Evolutionary conservation across 192 early-diverging fungal genomes (phyloP), one percentile per base, ranked within the genome.

Genomic region (Hyaloraphidium curvatum): DNA sequence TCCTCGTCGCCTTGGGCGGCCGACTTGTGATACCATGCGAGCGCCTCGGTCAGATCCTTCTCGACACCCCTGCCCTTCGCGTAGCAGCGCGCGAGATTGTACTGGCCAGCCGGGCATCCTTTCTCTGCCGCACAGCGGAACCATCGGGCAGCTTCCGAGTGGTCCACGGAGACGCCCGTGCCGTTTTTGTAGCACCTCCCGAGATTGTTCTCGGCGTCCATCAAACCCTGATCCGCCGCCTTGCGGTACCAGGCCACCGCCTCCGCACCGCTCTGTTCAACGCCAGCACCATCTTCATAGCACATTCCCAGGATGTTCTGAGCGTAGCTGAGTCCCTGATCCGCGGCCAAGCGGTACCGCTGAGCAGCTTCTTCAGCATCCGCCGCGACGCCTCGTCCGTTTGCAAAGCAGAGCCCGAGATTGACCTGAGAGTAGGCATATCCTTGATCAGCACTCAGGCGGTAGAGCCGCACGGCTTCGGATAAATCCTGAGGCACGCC

Each of bases 171-270:
- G 2, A 65, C 57, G 11, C 74, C 74, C 54, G 69, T 66, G 9
- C 71, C 74, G 43, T 74, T 67, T 53, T 76, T 68, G 56, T 62
- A 66, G 58, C 71, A 73, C 26, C 74, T 62, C 28, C 57, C 74
- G 13, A 72, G 57, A 48, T 73, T 74, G 60, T 72, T 72, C 53
- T 69, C 61, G 5, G 67, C 74, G 58, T 73, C 67, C 0, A 67
- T 63, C 54, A 72, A 67, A 28, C 74, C 74, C 29, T 53, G 40
- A 14, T 40, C 26, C 5, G 71, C 71, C 9, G 72, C 72, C 35
- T 50, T 51, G 27, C 53, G 31, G 62, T 75, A 71, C 55, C 63
- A 58, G 0, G 56, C 39, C 5, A 71, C 72, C 1, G 72, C 72
- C 28, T 51, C 51, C 17, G 37, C 29, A 3, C 59, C 55, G 29